Base-by-base conservation (phyloP, 2,329 filamentous ascomycete species). In the Fusarium penzigii region DNA sequence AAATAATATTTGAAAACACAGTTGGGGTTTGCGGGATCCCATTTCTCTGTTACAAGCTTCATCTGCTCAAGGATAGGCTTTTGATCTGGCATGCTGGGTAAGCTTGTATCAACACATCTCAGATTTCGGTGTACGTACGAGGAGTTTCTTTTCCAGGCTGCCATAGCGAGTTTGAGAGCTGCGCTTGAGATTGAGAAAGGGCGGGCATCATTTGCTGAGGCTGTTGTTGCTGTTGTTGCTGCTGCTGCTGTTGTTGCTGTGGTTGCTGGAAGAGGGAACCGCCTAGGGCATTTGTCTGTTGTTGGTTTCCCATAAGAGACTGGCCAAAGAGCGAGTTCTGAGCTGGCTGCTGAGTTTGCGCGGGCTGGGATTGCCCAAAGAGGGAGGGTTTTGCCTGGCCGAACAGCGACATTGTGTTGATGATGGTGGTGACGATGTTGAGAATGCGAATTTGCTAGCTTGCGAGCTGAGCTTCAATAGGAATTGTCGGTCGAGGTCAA, bases 1-100 rank as follows among this genome's bases (percentile, higher is more conserved):
- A 94, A 90, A 76, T 93, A 93, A 67, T 89, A 79, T 70, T 90
- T 88, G 75, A 94, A 91, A 29, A 82, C 83, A 63, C 88, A 92
- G 67, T 84, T 84, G 17, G 84, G 79, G 68, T 79, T 82, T 25
- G 78, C 72, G 1, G 88, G 85, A 55, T 89, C 80, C 90, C 90
- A 94, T 73, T 92, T 92, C 54, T 84, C 78, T 47, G 84, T 76
- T 39, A 94, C 79, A 25, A 85, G 77, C 55, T 80, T 77, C 69
- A 92, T 89, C 69, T 93, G 89, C 51, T 92, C 86, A 17, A 84
- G 79, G 42, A 92, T 82, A 44, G 86, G 83, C 69, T 91, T 91
- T 67, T 92, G 87, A 61, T 75, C 73, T 76, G 46, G 6, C 16
- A 41, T 10, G 17, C 54, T 62, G 40, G 58, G 51, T 52, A 17